Percentiles rank a stretch among this genome's conserved stretches.
These are phyloP conservation scores for Closterium sp. DNA, from an alignment of 139 green algal species.

Conservation along the genomic window DNA sequence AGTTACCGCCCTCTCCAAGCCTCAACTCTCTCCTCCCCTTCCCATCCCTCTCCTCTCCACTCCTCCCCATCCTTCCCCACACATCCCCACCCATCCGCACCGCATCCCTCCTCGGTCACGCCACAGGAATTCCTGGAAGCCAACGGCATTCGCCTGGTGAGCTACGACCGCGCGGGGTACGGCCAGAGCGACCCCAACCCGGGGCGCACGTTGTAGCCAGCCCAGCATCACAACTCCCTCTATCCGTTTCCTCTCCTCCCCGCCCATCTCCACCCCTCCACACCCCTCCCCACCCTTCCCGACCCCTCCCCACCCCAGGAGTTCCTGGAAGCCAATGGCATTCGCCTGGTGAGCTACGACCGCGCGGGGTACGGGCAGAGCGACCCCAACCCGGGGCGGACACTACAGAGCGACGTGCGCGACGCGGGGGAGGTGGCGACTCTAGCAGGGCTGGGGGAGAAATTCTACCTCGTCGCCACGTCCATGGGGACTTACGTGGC, in stretches of 20 bases:
- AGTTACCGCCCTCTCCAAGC: too few relatives aligned
- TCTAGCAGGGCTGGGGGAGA: background rate
- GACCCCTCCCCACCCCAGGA: background rate
- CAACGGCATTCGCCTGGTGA: constrained; percentile 26
- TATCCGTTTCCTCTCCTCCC: background rate
- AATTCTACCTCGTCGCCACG: constrained; percentile 29
- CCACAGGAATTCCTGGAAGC: constrained; percentile 24
- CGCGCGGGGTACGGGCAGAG: constrained; percentile 43
- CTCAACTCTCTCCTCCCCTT: background rate
- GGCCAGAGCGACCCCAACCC: constrained; percentile 42
- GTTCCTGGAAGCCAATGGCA: constrained; percentile 10
- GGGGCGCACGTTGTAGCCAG: too few relatives aligned
- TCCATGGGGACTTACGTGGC: constrained; percentile 25
- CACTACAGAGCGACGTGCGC: constrained; percentile 7
- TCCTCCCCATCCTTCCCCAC: background rate
- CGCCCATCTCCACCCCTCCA: too few relatives aligned
- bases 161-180: constrained; percentile 42
- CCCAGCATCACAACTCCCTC: background rate
- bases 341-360: constrained; percentile 41
- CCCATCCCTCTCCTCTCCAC: too few relatives aligned
- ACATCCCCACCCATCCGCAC: background rate
- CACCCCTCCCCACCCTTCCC: background rate
- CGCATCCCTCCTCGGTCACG: too few relatives aligned
- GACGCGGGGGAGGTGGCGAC: constrained; percentile 32
- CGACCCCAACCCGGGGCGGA: constrained; percentile 24